Evolutionary conservation across 345 rosid genomes (phyloP), one percentile per base, ranked within the genome.

Genomic region (Abelmoschus esculentus): DNA sequence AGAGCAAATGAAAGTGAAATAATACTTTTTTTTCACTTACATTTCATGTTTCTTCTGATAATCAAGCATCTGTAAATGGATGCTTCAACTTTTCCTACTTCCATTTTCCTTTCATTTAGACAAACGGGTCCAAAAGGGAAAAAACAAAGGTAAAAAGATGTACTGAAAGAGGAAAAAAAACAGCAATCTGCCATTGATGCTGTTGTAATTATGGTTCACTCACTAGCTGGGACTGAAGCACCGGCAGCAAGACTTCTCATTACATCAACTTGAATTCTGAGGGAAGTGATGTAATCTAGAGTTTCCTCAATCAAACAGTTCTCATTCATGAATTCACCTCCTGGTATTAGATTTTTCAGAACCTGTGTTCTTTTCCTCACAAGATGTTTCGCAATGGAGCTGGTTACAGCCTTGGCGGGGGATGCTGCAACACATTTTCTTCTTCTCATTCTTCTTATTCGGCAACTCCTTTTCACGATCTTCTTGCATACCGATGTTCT

Each of bases 251-350:
- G 72, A 49, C 74, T 74, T 67, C 83, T 75, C 96, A 92, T 92
- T 54, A 83, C 91, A 79, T 87, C 95, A 61, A 92, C 92, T 72
- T 90, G 96, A 63, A 86, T 88, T 74, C 72, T 86, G 65, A 92
- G 92, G 68, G 86, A 84, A 15, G 83, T 53, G 10, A 90, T 82
- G 72, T 92, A 92, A 68, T 90, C 98, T 78, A 92, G 87, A 86
- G 96, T 84, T 82, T 92, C 98, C 79, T 77, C 79, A 70, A 92
- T 81, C 80, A 92, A 79, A 66, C 80, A 79, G 15, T 77, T 67
- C 28, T 82, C 83, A 73, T 87, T 84, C 77, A 90, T 82, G 34
- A 83, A 77, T 58, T 84, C 84, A 3, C 98, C 96, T 7, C 97
- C 97, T 0, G 96, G 96, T 15, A 89, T 82, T 9, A 93, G 72